Conservation (phyloP, 164 flowering plant species). For the Taxillus chinensis region DNA sequence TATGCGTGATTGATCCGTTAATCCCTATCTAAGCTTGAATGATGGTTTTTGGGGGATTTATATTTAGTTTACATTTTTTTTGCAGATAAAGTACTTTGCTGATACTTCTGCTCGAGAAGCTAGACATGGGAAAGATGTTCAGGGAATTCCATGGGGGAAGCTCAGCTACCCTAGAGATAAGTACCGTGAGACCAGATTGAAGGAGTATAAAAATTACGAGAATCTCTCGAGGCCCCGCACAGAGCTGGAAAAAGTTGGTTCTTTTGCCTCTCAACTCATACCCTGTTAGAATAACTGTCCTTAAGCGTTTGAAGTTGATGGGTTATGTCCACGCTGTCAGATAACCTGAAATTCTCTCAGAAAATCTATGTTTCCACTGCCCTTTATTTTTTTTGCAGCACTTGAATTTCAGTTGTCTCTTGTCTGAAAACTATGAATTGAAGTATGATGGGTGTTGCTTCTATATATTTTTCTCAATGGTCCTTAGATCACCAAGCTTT, state of each 20-base stretch:
- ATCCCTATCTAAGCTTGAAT: not conserved
- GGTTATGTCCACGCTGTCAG: too few species aligned
- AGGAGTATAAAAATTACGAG: slow-evolving; percentile 70
- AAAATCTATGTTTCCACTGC: too few species aligned
- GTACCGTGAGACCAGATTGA: slow-evolving; percentile 73
- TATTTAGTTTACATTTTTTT: slow-evolving; percentile 20
- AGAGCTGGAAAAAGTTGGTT: slow-evolving; percentile 51
- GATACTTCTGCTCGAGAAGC: slow-evolving; percentile 88
- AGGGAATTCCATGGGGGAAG: slow-evolving; percentile 93
- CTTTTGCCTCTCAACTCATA: not conserved
- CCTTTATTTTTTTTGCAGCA: too few species aligned
- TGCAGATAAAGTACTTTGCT: slow-evolving; percentile 32
- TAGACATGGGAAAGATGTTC: slow-evolving; percentile 86
- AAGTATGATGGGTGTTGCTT: too few species aligned
- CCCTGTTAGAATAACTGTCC: not conserved
- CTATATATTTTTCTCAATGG: too few species aligned
- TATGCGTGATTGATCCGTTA: not conserved
- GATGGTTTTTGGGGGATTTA: not conserved
- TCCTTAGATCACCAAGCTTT: too few species aligned
- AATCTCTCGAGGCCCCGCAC: slow-evolving; percentile 35
- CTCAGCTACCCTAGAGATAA: slow-evolving; percentile 59
- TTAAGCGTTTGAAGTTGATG: too few species aligned
- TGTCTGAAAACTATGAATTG: too few species aligned
- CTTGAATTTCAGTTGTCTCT: too few species aligned
- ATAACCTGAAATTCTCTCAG: too few species aligned